Evolutionary conservation across 441 rosid species (phyloP).

Genomic region (Eugenia klotzschiana): DNA sequence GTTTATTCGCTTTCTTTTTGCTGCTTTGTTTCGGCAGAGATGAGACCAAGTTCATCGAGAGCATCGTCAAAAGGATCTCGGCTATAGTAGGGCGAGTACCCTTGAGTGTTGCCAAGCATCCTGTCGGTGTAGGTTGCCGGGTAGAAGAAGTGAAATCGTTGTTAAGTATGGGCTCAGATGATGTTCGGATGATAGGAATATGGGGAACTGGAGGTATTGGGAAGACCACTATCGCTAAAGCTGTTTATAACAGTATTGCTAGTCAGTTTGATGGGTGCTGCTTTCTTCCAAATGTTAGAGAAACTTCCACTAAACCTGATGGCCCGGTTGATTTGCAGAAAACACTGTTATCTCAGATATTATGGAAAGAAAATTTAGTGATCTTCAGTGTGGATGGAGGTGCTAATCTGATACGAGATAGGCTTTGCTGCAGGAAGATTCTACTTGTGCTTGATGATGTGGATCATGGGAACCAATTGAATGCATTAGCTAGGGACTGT

Average conservation of each 20-base stretch:
- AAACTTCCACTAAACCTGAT: neutral
- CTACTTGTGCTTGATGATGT: neutral
- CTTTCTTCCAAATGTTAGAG: neutral
- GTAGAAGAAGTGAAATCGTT: neutral
- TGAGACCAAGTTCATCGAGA: neutral
- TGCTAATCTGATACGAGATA: neutral
- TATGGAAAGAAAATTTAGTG: neutral
- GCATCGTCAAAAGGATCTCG: neutral
- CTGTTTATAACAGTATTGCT: neutral
- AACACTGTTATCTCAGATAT: accelerated
- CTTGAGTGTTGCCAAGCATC: neutral
- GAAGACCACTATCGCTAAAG: neutral
- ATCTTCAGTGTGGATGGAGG: neutral
- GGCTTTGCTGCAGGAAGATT: neutral
- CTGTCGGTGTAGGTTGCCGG: neutral
- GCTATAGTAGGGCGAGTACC: neutral
- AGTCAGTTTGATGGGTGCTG: neutral
- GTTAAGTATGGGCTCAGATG: neutral
- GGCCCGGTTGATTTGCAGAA: neutral
- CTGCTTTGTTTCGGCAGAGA: neutral
- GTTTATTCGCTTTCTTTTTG: neutral
- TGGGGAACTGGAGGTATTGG: neutral
- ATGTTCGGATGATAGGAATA: neutral
- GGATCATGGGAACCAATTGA: neutral
- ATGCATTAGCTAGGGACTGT: neutral